Evolutionary conservation across 768 basidiomycete genomes (phyloP), one percentile per base, ranked within the genome.

Genomic region (Pulveroboletus ravenelii): DNA sequence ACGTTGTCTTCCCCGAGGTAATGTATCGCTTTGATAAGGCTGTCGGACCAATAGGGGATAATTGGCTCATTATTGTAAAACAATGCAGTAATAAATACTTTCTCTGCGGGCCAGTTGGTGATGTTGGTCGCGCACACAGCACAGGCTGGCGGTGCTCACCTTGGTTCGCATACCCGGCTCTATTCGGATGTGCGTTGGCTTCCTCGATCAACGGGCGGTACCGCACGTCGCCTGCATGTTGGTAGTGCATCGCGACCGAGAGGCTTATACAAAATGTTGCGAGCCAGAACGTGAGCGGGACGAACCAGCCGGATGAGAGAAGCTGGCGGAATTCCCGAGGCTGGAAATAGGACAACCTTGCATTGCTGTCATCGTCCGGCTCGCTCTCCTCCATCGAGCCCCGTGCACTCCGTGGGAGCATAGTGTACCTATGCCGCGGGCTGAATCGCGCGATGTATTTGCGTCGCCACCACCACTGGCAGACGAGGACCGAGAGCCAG

Each of bases 1-100:
- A 73, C 70, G 34, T 76, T 74, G 48, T 70, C 70, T 6, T 60
- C 41, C n/a, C 76, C 76, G 40, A 77, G 64, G 44, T 69, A 73
- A 36, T 62, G 51, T 10, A 74, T 71, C 5, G 61, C 56, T 50
- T 65, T 62, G 41, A 70, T 48, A 30, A 75, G 55, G 31, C 72
- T 60, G 6, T 58, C 47, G 3, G 64, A 65, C 74, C 74, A 77
- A 45, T 71, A 70, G 0, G 72, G 70, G 25, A 76, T 57, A 1
- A 75, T 63, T 0, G 42, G 46, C 46, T 68, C 59, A 36, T 74
- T 73, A 45, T 75, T 64, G 60, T 62, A 67, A 52, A 77, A 71
- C 62, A 74, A 70, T 3, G 71, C 73, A 0, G 47, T 55, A 12
- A 62, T 48, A 34, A 54, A 62, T 10, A 64, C 49, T 8, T 50